phyloP scores from a whole-genome alignment of 306 rosid genomes.

The Herpetospermum pedunculosum region DNA sequence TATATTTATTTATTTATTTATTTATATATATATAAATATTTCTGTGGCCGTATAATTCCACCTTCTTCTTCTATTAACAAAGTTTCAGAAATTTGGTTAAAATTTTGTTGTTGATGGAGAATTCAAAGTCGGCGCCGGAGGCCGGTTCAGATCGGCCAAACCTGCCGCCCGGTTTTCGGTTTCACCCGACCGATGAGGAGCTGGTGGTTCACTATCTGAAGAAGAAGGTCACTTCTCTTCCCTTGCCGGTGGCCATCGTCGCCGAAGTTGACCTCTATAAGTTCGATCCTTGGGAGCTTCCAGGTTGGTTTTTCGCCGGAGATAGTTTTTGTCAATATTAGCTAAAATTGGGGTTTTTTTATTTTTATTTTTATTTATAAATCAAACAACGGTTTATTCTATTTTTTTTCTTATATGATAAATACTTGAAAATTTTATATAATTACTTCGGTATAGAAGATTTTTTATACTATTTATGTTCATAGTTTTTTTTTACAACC shows the following conservation, averaged over 20 bases:
- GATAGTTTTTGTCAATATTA: background rate
- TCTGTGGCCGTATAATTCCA: background rate
- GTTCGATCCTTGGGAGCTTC: slow-evolving; percentile 96
- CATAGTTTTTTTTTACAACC: too few species aligned
- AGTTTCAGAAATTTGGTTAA: background rate
- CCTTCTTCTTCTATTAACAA: background rate
- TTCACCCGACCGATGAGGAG: slow-evolving; percentile 97
- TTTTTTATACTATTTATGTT: too few species aligned
- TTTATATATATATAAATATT: background rate
- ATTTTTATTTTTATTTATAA: too few species aligned
- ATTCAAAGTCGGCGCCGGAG: background rate
- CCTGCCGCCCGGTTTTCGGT: slow-evolving; percentile 86
- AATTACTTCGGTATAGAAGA: too few species aligned
- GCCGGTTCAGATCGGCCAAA: slow-evolving; percentile 43
- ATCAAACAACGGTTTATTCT: background rate
- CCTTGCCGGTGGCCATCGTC: slow-evolving; percentile 67
- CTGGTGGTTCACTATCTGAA: slow-evolving; percentile 90
- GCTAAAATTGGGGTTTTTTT: background rate
- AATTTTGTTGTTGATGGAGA: background rate
- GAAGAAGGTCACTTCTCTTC: slow-evolving; percentile 51
- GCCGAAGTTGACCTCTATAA: slow-evolving; percentile 94
- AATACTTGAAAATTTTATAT: background rate
- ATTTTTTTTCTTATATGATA: background rate
- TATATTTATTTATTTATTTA: background rate
- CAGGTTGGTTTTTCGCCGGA: slow-evolving; percentile 31